Conservation (phyloP, 345 rosid genomes). For the Pistacia vera region DNA sequence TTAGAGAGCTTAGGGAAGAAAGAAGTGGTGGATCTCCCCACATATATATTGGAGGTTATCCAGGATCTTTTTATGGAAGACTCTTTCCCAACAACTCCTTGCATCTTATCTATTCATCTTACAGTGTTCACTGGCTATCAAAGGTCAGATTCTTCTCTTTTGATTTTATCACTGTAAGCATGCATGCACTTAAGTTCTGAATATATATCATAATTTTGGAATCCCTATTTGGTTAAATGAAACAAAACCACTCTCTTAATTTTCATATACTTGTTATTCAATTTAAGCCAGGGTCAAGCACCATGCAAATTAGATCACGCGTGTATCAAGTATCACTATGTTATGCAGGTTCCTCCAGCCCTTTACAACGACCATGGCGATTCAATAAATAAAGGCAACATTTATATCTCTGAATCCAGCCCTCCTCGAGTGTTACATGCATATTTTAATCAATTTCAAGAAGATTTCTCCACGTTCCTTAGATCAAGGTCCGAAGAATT, state of each 20-base stretch:
- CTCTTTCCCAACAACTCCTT: constrained; percentile 64
- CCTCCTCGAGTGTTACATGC: constrained; percentile 64
- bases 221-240: too few species aligned
- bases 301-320: neutral
- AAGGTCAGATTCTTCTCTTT: constrained; percentile 42
- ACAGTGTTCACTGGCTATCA: constrained; percentile 93
- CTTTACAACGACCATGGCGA: constrained; percentile 66
- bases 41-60: constrained; percentile 45
- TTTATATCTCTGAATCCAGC: constrained; percentile 64
- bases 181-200: too few species aligned
- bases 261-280: neutral
- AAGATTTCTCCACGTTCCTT: constrained; percentile 74
- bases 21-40: constrained; percentile 21
- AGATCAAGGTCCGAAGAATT: constrained; percentile 63
- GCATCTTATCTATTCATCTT: constrained; percentile 74
- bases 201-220: too few species aligned
- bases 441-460: constrained; percentile 65
- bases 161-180: neutral
- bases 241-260: too few species aligned
- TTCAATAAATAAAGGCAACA: constrained; percentile 69
- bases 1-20: constrained; percentile 31
- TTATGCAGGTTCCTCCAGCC: constrained; percentile 64
- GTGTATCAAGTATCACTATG: neutral
- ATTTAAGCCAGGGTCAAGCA: neutral
- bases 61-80: constrained; percentile 91